Evolutionary conservation across 2,329 filamentous ascomycete species (phyloP), one percentile per base, ranked within the genome.

Genomic region (Juglanconis sp.): DNA sequence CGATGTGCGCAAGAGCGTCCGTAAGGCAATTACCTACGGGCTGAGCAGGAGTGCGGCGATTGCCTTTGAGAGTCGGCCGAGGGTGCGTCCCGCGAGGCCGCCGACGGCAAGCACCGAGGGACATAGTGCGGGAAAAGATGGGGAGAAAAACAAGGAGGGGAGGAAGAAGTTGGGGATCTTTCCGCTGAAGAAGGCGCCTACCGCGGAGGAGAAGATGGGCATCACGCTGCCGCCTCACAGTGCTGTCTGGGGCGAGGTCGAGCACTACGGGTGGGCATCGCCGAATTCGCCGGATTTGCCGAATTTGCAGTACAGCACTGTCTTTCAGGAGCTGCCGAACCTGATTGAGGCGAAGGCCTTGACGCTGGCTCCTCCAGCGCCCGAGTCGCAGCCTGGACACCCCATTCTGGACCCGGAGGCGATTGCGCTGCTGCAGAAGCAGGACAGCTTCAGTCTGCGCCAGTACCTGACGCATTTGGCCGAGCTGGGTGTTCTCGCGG

Each of bases 281-380:
- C 94, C 94, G 5, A 83, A 84, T 35, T 89, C 86, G 1, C 78
- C 83, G 8, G 90, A 95, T 69, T 76, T 95, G 17, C 87, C 91
- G 4, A 86, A 91, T 69, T 76, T 98, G n/a, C 87, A 96, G 65
- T 98, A 96, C 73, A 83, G 81, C 67, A 86, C 87, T 2, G 91
- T 99, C 31, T 80, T 97, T 17, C 81, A 84, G 42, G 94, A 98
- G 73, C 80, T 99, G 31, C 91, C 93, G 1, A 89, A 96, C 70
- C 81, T 98, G 34, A 90, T 98, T 64, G 94, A 98, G 77, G 94
- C 91, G 9, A 94, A 94, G 72, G 94, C 92, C 1, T 86, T 97
- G n/a, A 92, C 91, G 0, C 82, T 96, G 42, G 91, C 90, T 0
- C 91, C 88, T 35, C 78, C 80, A 0, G 79, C 76, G 64, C 77